Evolutionary conservation across 2,329 filamentous ascomycete genomes (phyloP).

Genomic region (Dactylellina leptospora): DNA sequence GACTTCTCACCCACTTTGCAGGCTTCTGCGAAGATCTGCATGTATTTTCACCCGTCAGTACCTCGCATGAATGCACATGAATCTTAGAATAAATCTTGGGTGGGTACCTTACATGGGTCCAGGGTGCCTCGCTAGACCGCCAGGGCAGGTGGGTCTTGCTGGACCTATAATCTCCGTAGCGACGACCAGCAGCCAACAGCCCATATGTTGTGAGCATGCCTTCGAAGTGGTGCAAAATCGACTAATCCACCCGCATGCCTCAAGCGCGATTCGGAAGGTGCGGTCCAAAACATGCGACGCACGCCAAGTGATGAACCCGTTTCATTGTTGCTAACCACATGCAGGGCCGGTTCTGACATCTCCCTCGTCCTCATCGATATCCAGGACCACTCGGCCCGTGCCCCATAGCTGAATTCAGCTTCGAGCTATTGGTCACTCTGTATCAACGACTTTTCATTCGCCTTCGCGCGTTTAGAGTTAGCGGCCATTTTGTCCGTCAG

Average conservation of each 20-base stretch:
- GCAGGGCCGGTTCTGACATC: constrained; percentile 13
- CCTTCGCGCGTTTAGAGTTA: too few relatives aligned
- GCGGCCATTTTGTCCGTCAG: too few relatives aligned
- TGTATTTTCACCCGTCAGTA: constrained; percentile 1
- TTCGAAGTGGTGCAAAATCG: constrained; percentile 14
- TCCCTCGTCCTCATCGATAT: constrained; percentile 11
- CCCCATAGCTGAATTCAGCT: too few relatives aligned
- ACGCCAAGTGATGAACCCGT: constrained; percentile 12
- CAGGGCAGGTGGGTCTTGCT: constrained; percentile 21
- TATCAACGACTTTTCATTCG: too few relatives aligned
- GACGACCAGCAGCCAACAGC: neutral
- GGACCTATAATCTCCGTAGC: constrained; percentile 34
- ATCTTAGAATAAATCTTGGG: constrained; percentile 9
- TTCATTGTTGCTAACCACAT: constrained; percentile 9
- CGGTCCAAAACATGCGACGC: constrained; percentile 27
- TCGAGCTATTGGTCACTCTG: too few relatives aligned
- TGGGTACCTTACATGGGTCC: neutral
- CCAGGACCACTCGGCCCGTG: neutral
- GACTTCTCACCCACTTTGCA: neutral
- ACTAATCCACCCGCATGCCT: constrained; percentile 3
- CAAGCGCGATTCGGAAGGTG: constrained; percentile 40
- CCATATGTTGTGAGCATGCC: neutral
- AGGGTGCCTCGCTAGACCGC: constrained; percentile 12
- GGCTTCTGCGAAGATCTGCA: constrained; percentile 8
- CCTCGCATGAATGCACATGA: constrained; percentile 9